phyloP scores from a whole-genome alignment of 352 stramenopile species.

The Phytophthora capsici region DNA sequence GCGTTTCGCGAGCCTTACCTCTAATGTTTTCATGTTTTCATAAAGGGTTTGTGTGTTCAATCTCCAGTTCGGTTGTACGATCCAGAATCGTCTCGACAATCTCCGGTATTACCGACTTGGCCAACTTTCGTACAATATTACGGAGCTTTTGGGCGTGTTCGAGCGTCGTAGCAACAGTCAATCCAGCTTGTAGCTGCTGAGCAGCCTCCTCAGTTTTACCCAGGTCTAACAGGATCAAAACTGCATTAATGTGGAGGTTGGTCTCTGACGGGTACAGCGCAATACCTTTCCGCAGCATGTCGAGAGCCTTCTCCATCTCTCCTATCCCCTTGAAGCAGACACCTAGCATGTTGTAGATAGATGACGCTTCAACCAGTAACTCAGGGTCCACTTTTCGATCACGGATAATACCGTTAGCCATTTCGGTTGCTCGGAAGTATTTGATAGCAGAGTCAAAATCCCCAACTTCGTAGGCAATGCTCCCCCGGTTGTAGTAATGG shows the following conservation, averaged over 20 bases:
- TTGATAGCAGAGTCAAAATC: constrained; percentile 48
- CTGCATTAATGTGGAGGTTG: constrained; percentile 59
- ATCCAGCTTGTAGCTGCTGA: constrained; percentile 26
- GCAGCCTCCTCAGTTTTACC: constrained; percentile 26
- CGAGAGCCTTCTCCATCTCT: constrained; percentile 35
- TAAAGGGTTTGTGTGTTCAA: not conserved
- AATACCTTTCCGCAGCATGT: constrained; percentile 44
- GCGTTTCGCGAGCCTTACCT: too few relatives aligned
- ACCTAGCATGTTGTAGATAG: constrained; percentile 64
- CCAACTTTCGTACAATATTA: constrained; percentile 18
- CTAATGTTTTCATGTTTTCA: constrained; percentile 5
- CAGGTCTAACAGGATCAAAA: constrained; percentile 36
- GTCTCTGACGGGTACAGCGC: constrained; percentile 42
- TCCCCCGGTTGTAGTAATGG: constrained; percentile 50
- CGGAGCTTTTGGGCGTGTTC: constrained; percentile 28
- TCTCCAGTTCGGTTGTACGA: constrained; percentile 24
- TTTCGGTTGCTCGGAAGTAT: constrained; percentile 39
- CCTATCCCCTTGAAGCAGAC: constrained; percentile 35
- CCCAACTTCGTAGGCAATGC: constrained; percentile 39
- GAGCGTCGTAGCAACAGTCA: constrained; percentile 28
- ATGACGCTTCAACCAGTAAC: constrained; percentile 34
- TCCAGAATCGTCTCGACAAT: constrained; percentile 33
- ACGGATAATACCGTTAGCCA: constrained; percentile 41
- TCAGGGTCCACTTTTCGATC: constrained; percentile 48
- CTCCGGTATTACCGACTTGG: constrained; percentile 2